Evolutionary conservation across 768 basidiomycete genomes (phyloP), one percentile per base, ranked within the genome.

Genomic region (Tricholoma sp.): DNA sequence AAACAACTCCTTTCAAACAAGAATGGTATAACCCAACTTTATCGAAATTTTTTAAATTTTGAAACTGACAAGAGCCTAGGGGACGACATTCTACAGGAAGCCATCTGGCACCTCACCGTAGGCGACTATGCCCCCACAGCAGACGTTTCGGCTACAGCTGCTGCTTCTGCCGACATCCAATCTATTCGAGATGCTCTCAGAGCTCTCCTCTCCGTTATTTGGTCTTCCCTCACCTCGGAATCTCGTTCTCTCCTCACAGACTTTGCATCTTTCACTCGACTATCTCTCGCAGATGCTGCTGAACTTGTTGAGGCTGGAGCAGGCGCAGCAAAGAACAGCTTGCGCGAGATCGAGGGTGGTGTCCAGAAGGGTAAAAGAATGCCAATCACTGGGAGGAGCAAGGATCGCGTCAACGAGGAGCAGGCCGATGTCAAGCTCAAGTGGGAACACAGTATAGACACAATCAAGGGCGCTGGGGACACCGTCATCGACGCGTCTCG

Each of bases 371-470:
- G 87, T 4, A 74, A 85, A 64, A 73, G 85, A 48, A 60, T 56
- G 1, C 83, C 84, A 59, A 68, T 75, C 20, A 63, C 83, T 0
- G 87, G 88, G 0, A 68, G 84, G 42, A 79, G 78, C 60, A 76
- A 76, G 66, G 65, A 78, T 60, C 70, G 78, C 0, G 63, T 79
- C 0, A 76, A 85, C 57, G 73, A 79, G 53, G 75, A 80, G 54
- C 66, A 66, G 50, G 58, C 72, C 6, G 84, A 87, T 31, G 57
- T 74, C 3, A 80, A 80, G 63, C 76, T 75, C 6, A 73, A 76
- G 28, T 90, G 85, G 65, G 84, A 88, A 68, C 80, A 80, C 59
- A 77, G 83, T 0, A 85, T 89, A 81, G 88, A 88, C 31, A 78
- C 77, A 0, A 72, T 81, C 9, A 89, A 86, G 65, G 76, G 71